These are phyloP conservation scores for Suillus placidus DNA, from an alignment of 768 basidiomycete species.

Conservation along the genomic window DNA sequence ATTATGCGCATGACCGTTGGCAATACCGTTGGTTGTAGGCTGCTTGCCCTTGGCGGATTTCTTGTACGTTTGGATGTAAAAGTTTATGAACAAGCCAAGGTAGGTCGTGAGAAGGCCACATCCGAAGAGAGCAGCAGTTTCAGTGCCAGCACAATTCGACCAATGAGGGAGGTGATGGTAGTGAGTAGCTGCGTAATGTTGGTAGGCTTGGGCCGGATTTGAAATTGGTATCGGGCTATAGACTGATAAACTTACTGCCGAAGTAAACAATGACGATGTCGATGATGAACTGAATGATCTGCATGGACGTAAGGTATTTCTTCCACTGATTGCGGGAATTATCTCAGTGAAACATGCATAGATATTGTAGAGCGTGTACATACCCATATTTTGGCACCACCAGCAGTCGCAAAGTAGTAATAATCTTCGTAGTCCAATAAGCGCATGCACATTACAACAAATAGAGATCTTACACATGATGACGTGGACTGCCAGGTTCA, in stretches of 20 bases:
- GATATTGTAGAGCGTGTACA: constrained; percentile 20
- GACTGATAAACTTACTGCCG: constrained; percentile 68
- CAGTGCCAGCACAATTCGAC: constrained; percentile 87
- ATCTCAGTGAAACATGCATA: constrained; percentile 6
- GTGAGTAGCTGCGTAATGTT: constrained; percentile 73
- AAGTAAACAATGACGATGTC: constrained; percentile 93
- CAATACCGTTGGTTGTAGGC: constrained; percentile 37
- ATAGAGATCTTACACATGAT: constrained; percentile 83
- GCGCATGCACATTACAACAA: constrained; percentile 3
- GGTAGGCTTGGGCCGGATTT: constrained; percentile 56
- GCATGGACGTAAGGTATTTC: constrained; percentile 95
- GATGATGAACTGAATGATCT: constrained; percentile 94
- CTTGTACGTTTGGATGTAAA: constrained; percentile 86
- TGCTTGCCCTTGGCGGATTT: constrained; percentile 50
- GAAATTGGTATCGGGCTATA: constrained; percentile 12
- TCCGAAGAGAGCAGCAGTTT: constrained; percentile 86
- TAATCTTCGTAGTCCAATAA: constrained; percentile 63
- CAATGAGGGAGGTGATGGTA: constrained; percentile 66
- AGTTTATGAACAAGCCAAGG: constrained; percentile 94
- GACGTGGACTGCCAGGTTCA: constrained; percentile 94
- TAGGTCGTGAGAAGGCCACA: constrained; percentile 88
- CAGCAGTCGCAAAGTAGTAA: constrained; percentile 98
- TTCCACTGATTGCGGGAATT: constrained; percentile 74
- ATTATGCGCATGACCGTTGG: constrained; percentile 46
- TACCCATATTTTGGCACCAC: constrained; percentile 97